Evolutionary conservation across 2,329 filamentous ascomycete genomes (phyloP).

Genomic region (Canariomyces notabilis): DNA sequence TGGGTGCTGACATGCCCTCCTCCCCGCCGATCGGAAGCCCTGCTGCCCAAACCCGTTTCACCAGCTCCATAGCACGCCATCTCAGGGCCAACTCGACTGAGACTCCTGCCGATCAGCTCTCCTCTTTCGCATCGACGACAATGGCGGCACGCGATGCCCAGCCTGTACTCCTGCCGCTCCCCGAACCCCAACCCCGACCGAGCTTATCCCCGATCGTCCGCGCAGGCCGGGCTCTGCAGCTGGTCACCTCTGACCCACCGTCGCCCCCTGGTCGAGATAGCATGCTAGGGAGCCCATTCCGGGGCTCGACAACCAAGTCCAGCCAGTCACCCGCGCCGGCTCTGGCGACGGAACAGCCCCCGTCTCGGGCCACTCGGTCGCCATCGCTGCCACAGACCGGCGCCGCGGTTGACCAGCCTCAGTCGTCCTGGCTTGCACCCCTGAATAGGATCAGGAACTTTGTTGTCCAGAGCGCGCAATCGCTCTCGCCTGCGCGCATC

Average conservation of each 20-base stretch:
- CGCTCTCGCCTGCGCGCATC: slow-evolving; percentile 27
- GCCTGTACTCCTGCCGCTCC: slow-evolving; percentile 22
- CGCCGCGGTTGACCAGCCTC: slow-evolving; percentile 4
- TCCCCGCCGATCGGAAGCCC: slow-evolving; percentile 31
- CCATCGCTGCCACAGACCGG: slow-evolving; percentile 8
- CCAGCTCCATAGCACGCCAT: slow-evolving; percentile 16
- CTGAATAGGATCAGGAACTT: slow-evolving; percentile 31
- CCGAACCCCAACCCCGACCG: slow-evolving; percentile 35
- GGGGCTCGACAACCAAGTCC: slow-evolving; percentile 33
- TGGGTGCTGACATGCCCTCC: slow-evolving; percentile 29
- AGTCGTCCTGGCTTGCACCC: slow-evolving; percentile 29
- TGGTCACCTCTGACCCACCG: slow-evolving; percentile 54
- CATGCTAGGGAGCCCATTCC: slow-evolving; percentile 53
- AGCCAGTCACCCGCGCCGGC: slow-evolving; percentile 28
- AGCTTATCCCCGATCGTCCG: slow-evolving; percentile 54
- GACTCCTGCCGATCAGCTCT: slow-evolving; percentile 23
- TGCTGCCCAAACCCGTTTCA: slow-evolving; percentile 4
- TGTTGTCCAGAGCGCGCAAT: slow-evolving; percentile 28
- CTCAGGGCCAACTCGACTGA: slow-evolving; percentile 24
- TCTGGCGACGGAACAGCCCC: slow-evolving; percentile 4
- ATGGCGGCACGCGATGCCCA: slow-evolving; percentile 12
- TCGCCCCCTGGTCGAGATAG: slow-evolving; percentile 49
- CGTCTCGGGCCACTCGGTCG: slow-evolving; percentile 12
- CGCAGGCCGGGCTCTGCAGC: slow-evolving; percentile 51
- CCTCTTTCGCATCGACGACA: slow-evolving; percentile 17